Evolutionary conservation across 495 filamentous ascomycete species (phyloP).

Genomic region (Pyrenula massariospora): DNA sequence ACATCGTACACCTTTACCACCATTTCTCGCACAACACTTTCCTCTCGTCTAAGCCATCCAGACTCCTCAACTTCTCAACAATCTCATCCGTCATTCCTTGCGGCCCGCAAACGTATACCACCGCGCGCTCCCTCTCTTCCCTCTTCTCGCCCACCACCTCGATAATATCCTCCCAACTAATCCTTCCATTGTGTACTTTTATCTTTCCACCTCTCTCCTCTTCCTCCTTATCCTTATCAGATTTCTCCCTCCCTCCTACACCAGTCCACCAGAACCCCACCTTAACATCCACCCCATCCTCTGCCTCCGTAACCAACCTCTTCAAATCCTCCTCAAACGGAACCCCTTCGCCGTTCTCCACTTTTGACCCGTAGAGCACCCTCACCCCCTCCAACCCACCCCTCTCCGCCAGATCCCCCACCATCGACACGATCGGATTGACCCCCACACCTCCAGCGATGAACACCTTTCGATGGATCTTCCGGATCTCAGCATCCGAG

Average conservation of each 20-base stretch:
- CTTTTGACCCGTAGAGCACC: neutral
- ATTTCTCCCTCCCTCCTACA: neutral
- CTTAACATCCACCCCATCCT: neutral
- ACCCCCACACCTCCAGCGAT: slow-evolving; percentile 79
- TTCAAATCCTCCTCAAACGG: neutral
- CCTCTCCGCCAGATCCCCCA: slow-evolving; percentile 19
- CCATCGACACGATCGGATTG: slow-evolving; percentile 49
- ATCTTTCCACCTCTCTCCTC: neutral
- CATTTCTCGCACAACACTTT: slow-evolving; percentile 74
- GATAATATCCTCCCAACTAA: slow-evolving; percentile 37
- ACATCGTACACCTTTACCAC: too few relatives aligned
- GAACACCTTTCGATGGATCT: slow-evolving; percentile 50
- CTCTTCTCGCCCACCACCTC: slow-evolving; percentile 26
- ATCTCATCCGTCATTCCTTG: slow-evolving; percentile 71
- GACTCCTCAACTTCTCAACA: slow-evolving; percentile 37
- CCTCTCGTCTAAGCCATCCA: slow-evolving; percentile 40
- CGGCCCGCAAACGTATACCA: slow-evolving; percentile 72
- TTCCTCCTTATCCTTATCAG: neutral
- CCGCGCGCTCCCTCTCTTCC: slow-evolving; percentile 31
- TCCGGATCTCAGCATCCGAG: neutral
- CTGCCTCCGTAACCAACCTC: neutral
- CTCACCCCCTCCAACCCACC: neutral
- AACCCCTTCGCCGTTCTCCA: neutral
- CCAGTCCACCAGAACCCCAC: neutral
- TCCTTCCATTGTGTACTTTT: slow-evolving; percentile 25